These are phyloP conservation scores for Volvox reticuliferus DNA, from an alignment of 139 green algal species.

Conservation along the genomic window DNA sequence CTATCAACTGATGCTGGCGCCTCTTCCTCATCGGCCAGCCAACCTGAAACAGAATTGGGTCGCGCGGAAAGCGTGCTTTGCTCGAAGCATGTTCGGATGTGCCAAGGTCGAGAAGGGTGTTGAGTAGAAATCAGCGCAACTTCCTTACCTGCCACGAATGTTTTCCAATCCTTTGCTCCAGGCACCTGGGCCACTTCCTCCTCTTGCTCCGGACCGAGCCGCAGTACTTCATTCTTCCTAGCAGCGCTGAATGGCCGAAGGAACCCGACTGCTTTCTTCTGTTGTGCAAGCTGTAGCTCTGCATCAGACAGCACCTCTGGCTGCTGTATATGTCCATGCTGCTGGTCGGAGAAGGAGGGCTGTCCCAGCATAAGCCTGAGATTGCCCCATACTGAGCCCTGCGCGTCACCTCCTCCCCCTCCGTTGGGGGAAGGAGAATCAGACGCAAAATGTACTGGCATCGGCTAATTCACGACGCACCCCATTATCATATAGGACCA, in stretches of 20 bases:
- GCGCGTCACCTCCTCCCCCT: neutral
- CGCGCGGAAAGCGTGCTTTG: neutral
- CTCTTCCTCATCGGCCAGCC: constrained; percentile 36
- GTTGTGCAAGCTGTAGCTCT: neutral
- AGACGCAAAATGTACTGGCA: constrained; percentile 18
- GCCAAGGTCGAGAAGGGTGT: too few relatives aligned
- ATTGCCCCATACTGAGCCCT: too few relatives aligned
- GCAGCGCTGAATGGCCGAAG: neutral
- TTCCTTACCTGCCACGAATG: constrained; percentile 12
- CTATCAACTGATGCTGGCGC: neutral
- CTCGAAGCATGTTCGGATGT: too few relatives aligned
- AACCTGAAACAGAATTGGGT: neutral
- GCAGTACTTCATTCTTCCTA: neutral
- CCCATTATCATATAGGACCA: neutral
- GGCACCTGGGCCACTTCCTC: neutral
- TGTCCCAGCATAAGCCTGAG: neutral
- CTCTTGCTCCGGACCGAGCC: neutral
- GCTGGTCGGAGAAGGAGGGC: neutral
- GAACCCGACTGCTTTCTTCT: neutral
- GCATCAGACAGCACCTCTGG: neutral
- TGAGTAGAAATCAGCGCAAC: too few relatives aligned
- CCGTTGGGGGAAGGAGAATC: neutral
- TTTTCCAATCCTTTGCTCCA: constrained; percentile 38
- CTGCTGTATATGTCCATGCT: neutral
- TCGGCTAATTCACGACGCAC: neutral